These are phyloP conservation scores for Leonotis leonurus DNA, from an alignment of 257 asterid species.

Conservation along the genomic window DNA sequence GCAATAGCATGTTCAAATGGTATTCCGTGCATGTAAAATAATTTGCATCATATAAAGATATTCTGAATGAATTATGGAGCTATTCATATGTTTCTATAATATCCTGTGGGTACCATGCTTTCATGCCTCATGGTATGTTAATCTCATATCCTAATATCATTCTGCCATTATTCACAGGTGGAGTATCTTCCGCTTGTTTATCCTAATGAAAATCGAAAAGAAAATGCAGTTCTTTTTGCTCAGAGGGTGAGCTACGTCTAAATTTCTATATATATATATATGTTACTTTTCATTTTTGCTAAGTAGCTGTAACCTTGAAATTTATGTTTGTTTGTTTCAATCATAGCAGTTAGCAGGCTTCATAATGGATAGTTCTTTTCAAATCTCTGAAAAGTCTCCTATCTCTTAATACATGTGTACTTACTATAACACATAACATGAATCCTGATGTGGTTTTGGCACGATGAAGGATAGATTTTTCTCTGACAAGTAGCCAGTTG, in stretches of 20 bases:
- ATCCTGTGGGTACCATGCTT: not conserved
- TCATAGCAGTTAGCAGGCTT: not conserved
- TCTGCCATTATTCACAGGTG: constrained; percentile 35
- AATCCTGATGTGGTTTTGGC: not conserved
- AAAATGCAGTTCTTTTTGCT: constrained; percentile 59
- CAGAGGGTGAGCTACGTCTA: constrained; percentile 58
- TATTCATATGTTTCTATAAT: not conserved
- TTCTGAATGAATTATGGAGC: not conserved
- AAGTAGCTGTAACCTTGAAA: not conserved
- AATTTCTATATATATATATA: not conserved
- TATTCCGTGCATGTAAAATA: not conserved
- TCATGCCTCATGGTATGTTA: not conserved
- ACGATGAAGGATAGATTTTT: not conserved
- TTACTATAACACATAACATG: not conserved
- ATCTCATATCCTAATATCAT: not conserved
- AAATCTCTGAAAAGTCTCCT: not conserved
- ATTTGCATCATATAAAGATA: not conserved
- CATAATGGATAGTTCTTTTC: not conserved
- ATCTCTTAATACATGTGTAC: not conserved
- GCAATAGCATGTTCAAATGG: not conserved
- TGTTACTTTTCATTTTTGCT: constrained; percentile 3
- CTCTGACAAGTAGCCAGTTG: not conserved
- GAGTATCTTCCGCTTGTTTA: constrained; percentile 90
- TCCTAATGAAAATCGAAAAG: constrained; percentile 68
- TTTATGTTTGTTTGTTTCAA: not conserved